A percentile compares a stretch with the other conserved stretches of the same genome.
phyloP scores from a whole-genome alignment of 768 basidiomycete genomes.

The Daedaleopsis nitida region DNA sequence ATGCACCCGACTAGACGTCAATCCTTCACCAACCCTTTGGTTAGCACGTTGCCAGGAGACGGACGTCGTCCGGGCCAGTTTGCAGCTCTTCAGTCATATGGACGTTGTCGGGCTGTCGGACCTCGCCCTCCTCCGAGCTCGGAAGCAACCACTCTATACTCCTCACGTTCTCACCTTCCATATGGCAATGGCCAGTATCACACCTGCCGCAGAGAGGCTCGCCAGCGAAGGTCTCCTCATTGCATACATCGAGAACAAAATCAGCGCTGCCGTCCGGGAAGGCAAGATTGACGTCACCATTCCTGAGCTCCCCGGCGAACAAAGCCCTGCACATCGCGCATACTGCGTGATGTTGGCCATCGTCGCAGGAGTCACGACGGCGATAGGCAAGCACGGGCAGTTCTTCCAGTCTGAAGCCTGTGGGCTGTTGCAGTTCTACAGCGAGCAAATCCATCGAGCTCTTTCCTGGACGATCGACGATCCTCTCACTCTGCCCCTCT shows the following conservation, averaged over 20 bases:
- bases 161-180: conserved; percentile 85
- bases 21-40: conserved; percentile 74
- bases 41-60: conserved; percentile 78
- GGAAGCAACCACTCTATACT: conserved; percentile 70
- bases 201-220: conserved; percentile 79
- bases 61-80: conserved; percentile 72
- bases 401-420: conserved; percentile 86
- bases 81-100: conserved; percentile 69
- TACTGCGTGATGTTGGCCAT: conserved; percentile 88
- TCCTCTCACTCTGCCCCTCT: conserved; percentile 68
- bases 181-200: conserved; percentile 76
- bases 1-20: conserved; percentile 69
- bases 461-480: conserved; percentile 84
- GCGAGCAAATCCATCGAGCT: conserved; percentile 74
- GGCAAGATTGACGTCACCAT: conserved; percentile 70
- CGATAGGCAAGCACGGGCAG: conserved; percentile 65
- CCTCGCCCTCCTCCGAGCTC: conserved; percentile 57
- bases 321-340: conserved; percentile 75
- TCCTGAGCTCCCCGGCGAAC: conserved; percentile 71
- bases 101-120: conserved; percentile 75
- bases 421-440: conserved; percentile 83
- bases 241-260: conserved; percentile 81
- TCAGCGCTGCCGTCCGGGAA: conserved; percentile 74
- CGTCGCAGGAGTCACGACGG: conserved; percentile 67
- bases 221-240: conserved; percentile 81